Conservation (phyloP, 176 grass and related monocot species). For the Aegilops tauschii region DNA sequence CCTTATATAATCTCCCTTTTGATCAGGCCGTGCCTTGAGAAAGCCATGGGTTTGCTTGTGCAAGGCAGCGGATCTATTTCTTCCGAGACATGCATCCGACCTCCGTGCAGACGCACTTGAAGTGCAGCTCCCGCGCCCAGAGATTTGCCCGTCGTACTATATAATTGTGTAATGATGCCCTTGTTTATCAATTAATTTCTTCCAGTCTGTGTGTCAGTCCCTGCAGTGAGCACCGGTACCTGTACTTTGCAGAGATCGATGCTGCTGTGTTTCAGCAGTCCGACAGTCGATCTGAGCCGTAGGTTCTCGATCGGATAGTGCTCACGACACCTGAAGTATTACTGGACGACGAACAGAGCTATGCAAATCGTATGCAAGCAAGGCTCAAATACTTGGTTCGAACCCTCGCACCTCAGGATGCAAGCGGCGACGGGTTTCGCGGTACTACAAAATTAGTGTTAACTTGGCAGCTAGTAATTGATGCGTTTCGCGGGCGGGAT, state of each 20-base stretch:
- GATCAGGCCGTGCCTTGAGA: background rate
- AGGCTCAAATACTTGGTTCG: no score
- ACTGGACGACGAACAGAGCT: background rate
- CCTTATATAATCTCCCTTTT: background rate
- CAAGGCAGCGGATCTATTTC: background rate
- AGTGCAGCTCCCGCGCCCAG: slow-evolving; percentile 22
- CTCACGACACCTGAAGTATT: background rate
- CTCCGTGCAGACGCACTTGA: background rate
- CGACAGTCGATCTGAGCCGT: background rate
- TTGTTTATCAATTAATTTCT: background rate
- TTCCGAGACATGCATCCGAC: background rate
- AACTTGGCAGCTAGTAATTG: no score
- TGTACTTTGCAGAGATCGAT: slow-evolving; percentile 1
- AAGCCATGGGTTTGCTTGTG: background rate
- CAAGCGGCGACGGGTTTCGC: no score
- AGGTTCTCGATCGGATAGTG: background rate
- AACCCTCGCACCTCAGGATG: background rate
- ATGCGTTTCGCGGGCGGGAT: no score
- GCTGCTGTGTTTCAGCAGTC: background rate
- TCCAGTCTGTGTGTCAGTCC: background rate
- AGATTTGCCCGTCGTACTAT: background rate
- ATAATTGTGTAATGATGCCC: slow-evolving; percentile 48
- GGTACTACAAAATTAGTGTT: no score
- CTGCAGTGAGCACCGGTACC: slow-evolving; percentile 3
- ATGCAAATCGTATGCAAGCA: no score